Evolutionary conservation across 2,329 filamentous ascomycete species (phyloP), one percentile per base, ranked within the genome.

Genomic region (Tolypocladium capitatum): DNA sequence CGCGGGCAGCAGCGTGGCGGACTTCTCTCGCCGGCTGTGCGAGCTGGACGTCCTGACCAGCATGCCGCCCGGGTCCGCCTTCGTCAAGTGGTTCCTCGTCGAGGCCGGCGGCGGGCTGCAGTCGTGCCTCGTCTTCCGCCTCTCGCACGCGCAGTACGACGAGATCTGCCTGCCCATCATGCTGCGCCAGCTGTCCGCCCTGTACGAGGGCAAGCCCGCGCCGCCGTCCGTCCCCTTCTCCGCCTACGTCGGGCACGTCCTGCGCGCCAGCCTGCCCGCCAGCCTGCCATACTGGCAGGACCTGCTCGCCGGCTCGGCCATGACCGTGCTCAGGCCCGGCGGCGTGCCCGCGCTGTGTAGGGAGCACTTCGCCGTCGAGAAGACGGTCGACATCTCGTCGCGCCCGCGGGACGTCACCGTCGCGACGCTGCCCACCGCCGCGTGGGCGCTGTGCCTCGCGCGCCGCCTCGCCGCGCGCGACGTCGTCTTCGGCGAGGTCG

Each of bases 91-190:
- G 67, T 72, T 78, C 53, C 69, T 75, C 41, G 65, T 79, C 40
- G 66, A 68, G 48, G 56, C 56, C 18, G 51, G 51, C 49, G 44
- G 58, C 34, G 56, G 54, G 31, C 53, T 13, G 38, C 38, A 58
- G 30, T 68, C 63, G 32, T 70, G 65, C 43, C 73, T 84, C 14
- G 65, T 75, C 49, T 72, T 83, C 58, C 75, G 81, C 48, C 73
- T 85, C 48, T 84, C 80, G 0, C 81, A 85, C 59, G 77, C 81
- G 0, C 81, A 84, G 54, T 84, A 84, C 57, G 81, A 85, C 53
- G 81, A 81, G 52, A 79, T 84, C 21, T 84, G 76, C 53, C 69
- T 84, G 9, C 75, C 79, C 0, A 65, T 72, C n/a, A 71, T 84
- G 20, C 72, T 84, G 49, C 70, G 69, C 18, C 78, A 83, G 56